These are phyloP conservation scores for Cotoneaster glaucophyllus DNA, from an alignment of 306 rosid species.

Conservation along the genomic window DNA sequence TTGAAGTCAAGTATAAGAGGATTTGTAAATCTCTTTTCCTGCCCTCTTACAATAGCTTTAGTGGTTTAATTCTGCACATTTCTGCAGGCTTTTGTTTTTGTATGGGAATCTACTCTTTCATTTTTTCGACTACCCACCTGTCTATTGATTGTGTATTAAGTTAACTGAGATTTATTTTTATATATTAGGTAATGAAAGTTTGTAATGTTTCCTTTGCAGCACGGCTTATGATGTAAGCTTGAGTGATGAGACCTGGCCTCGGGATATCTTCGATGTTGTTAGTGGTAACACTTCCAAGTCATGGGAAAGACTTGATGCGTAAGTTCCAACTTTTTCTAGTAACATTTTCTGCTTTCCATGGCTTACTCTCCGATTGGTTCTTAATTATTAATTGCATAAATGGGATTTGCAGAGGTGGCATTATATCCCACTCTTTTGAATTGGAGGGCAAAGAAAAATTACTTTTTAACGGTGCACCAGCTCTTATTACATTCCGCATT, in stretches of 20 bases:
- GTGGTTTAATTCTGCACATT: background rate
- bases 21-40: background rate
- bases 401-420: constrained; percentile 53
- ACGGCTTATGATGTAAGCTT: constrained; percentile 87
- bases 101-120: background rate
- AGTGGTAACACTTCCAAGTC: constrained; percentile 70
- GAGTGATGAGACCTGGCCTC: constrained; percentile 76
- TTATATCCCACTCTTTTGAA: constrained; percentile 77
- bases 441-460: constrained; percentile 77
- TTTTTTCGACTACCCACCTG: background rate
- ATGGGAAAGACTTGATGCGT: constrained; percentile 98
- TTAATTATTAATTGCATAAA: background rate
- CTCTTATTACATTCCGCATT: constrained; percentile 73
- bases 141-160: background rate
- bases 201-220: constrained; percentile 31
- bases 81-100: background rate
- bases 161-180: background rate
- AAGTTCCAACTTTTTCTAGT: constrained; percentile 25
- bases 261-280: constrained; percentile 47
- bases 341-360: constrained; percentile 8
- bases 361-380: constrained; percentile 4
- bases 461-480: constrained; percentile 63
- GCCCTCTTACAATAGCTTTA: background rate
- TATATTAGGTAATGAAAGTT: background rate
- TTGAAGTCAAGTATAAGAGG: background rate